A percentile compares a stretch with the other conserved stretches of the same genome.
These are phyloP conservation scores for Alopecurus myosuroides DNA, from an alignment of 176 grass and related monocot genomes.

Conservation along the genomic window DNA sequence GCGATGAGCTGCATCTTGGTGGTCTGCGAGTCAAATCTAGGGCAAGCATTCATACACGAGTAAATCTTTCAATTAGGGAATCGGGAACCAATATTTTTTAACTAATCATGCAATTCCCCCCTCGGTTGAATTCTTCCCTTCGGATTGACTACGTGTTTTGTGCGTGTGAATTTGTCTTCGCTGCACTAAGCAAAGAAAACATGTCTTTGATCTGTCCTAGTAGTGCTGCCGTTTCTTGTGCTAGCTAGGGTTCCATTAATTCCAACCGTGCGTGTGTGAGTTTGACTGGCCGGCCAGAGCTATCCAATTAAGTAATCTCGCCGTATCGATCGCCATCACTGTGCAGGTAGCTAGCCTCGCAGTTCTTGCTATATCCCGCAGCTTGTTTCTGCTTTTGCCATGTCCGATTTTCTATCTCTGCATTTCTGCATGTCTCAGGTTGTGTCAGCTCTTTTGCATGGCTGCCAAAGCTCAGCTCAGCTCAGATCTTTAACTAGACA, in stretches of 20 bases:
- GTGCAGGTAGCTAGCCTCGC: background rate
- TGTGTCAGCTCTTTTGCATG: slow-evolving; percentile 24
- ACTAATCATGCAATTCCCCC: background rate
- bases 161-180: background rate
- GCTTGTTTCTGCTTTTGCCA: background rate
- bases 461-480: background rate
- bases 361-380: background rate
- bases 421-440: slow-evolving; percentile 4
- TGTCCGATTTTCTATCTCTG: background rate
- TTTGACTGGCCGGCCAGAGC: background rate
- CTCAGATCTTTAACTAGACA: background rate
- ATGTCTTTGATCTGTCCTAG: background rate
- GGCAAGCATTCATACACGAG: background rate
- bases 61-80: background rate
- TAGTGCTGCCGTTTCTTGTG: background rate
- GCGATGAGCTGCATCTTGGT: background rate
- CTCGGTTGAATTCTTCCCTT: background rate
- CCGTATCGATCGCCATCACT: background rate
- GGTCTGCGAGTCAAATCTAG: background rate
- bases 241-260: slow-evolving; percentile 12
- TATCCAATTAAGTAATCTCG: background rate
- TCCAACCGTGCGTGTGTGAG: background rate
- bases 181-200: background rate
- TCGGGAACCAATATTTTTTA: background rate
- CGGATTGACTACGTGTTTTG: background rate